Evolutionary conservation across 2,329 filamentous ascomycete species (phyloP), one percentile per base, ranked within the genome.

Genomic region (Ascochyta clinopodiicola): DNA sequence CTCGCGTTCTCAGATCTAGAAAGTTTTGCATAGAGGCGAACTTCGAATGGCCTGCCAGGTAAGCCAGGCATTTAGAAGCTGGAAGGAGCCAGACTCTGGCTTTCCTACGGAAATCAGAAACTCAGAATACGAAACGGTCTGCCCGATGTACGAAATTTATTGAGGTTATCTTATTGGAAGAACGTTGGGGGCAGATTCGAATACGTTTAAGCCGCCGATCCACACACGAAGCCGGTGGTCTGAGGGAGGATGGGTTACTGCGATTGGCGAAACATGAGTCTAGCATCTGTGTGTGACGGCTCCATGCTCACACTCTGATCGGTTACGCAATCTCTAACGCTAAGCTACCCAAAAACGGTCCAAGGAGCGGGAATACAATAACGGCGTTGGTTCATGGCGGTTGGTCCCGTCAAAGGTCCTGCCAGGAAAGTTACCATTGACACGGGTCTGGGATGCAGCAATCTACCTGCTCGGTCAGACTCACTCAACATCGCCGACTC

Each of bases 361-460:
- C 15, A 25, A 43, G 32, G 12, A 19, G 32, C 52, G 46, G 40
- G 46, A 50, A 25, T 19, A 43, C 13, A 51, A 31, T n/a, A 47
- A 56, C 46, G 52, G 52, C 42, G 47, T 39, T 47, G 37, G 52
- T 44, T 57, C 50, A 51, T 17, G 45, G 49, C 61, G 61, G 62
- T 47, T 57, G 56, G 44, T 63, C 48, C 64, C 62, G 63, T 60
- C 61, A 62, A 59, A 57, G 55, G 45, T 63, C 47, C 44, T 57
- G 61, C 59, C 57, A 61, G 57, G 57, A 53, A 59, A 47, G 51
- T 63, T 64, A 61, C 71, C 72, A 65, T 57, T 62, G 68, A 71
- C 70, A 72, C 68, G 71, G 72, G 59, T 57, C 66, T 66, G 70
- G 70, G 64, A 71, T 60, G 43, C 48, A 51, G 42, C 40, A 46